Evolutionary conservation across 2,329 filamentous ascomycete species (phyloP).

Genomic region (Colletotrichum brevisporum): DNA sequence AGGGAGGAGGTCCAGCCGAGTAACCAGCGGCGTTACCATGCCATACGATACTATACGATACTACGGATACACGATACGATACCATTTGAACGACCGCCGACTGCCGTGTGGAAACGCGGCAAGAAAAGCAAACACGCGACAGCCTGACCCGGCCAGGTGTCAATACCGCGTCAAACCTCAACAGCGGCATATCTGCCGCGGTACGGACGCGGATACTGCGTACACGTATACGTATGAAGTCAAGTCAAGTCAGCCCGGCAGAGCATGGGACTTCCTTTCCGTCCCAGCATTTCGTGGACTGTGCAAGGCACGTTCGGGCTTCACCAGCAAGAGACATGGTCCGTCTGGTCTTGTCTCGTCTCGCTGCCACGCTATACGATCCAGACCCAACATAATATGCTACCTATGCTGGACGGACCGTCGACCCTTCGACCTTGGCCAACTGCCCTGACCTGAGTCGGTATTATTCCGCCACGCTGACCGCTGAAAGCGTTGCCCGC

Average conservation of each 20-base stretch:
- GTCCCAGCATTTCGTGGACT: no score
- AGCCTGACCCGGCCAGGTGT: slow-evolving; percentile 1
- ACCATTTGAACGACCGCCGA: no score
- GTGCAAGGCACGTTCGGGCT: slow-evolving; percentile 6
- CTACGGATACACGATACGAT: no score
- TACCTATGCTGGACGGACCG: no score
- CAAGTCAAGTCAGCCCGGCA: no score
- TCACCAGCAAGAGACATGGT: slow-evolving; percentile 21
- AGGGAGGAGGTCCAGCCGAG: slow-evolving; percentile 19
- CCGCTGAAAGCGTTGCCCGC: slow-evolving; percentile 20
- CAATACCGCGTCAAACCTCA: neutral
- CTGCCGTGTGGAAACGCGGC: neutral
- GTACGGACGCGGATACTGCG: no score
- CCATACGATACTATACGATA: neutral
- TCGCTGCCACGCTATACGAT: slow-evolving; percentile 26
- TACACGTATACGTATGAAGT: no score
- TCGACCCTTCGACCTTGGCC: no score
- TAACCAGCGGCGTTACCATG: neutral
- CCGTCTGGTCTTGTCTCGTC: slow-evolving; percentile 30
- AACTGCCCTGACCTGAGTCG: no score
- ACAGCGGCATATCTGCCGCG: neutral
- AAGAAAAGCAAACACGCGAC: slow-evolving; percentile 8
- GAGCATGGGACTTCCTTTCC: no score
- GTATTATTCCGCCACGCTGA: no score
- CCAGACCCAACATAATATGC: no score